Conservation (phyloP, 1,139 yeast genomes). For the Hyphopichia khmerensis region DNA sequence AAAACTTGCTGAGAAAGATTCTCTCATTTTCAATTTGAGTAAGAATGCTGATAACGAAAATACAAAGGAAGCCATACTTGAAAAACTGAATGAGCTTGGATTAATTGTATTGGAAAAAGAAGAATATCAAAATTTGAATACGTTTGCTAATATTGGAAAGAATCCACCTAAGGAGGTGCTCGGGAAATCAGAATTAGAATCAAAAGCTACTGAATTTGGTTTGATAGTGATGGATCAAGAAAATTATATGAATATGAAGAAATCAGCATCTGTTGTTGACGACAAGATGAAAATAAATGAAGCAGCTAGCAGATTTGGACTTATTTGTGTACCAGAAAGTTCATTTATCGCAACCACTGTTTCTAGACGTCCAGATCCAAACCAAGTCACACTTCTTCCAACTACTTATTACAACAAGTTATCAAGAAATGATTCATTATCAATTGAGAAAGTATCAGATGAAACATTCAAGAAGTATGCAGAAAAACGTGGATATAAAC, state of each 20-base stretch:
- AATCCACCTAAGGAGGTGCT: conserved; percentile 11
- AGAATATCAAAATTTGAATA: conserved; percentile 29
- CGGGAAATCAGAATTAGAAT: conserved; percentile 17
- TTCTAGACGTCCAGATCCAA: conserved; percentile 53
- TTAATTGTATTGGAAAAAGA: conserved; percentile 26
- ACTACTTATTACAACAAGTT: conserved; percentile 61
- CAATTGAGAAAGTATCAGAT: conserved; percentile 46
- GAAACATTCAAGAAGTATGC: conserved; percentile 47
- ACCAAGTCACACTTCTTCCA: conserved; percentile 63
- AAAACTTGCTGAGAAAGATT: conserved; percentile 31
- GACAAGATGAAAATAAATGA: conserved; percentile 21
- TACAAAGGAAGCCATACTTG: conserved; percentile 23
- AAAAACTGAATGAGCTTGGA: conserved; percentile 44
- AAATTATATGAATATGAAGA: conserved; percentile 21
- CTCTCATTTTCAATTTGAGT: conserved; percentile 25
- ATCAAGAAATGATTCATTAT: conserved; percentile 40
- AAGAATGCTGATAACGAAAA: conserved; percentile 14
- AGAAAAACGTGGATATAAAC: conserved; percentile 47
- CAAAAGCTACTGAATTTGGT: conserved; percentile 27
- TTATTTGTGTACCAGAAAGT: conserved; percentile 53
- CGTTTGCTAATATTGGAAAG: conserved; percentile 8
- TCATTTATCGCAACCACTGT: conserved; percentile 62
- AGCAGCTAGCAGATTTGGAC: conserved; percentile 44
- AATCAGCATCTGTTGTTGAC: conserved; percentile 16
- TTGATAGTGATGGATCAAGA: conserved; percentile 42